These are phyloP conservation scores for Ophiocordyceps camponoti-saundersi DNA, from an alignment of 2,329 filamentous ascomycete species.

Conservation along the genomic window DNA sequence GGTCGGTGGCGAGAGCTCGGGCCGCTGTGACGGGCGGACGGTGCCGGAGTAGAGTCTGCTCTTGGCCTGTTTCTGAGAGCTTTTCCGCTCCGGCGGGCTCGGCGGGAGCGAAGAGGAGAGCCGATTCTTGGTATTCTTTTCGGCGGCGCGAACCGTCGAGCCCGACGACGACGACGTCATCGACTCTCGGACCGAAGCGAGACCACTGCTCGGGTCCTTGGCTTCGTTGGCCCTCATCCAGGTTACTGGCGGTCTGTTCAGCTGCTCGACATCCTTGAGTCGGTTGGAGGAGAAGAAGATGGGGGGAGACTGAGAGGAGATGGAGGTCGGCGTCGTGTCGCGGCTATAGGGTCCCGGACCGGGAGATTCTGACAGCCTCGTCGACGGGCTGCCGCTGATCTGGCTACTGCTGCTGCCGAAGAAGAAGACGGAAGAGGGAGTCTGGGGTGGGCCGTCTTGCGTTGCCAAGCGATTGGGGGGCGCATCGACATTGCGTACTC, in stretches of 20 bases:
- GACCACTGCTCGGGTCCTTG: conserved; percentile 29
- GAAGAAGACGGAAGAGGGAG: conserved; percentile 35
- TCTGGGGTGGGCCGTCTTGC: conserved; percentile 49
- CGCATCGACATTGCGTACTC: conserved; percentile 21
- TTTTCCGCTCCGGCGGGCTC: conserved; percentile 45
- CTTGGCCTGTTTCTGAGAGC: conserved; percentile 30
- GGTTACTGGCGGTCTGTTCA: conserved; percentile 42
- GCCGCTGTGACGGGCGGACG: conserved; percentile 17
- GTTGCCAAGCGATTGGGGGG: conserved; percentile 38
- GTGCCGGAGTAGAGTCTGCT: conserved; percentile 19
- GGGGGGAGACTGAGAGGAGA: conserved; percentile 57
- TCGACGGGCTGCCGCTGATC: conserved; percentile 52
- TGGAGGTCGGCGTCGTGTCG: conserved; percentile 63
- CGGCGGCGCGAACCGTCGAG: conserved; percentile 44
- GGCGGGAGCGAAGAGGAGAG: conserved; percentile 32
- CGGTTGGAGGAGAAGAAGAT: conserved; percentile 22
- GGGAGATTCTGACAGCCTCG: conserved; percentile 56
- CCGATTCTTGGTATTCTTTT: conserved; percentile 20
- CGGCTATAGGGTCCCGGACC: conserved; percentile 55
- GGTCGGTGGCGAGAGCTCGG: conserved; percentile 8
- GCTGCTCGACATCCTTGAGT: conserved; percentile 12
- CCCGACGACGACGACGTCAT: conserved; percentile 56
- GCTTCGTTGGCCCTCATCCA: conserved; percentile 38
- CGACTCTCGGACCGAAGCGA: conserved; percentile 52
- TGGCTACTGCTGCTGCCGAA: conserved; percentile 39